Evolutionary conservation across 495 filamentous ascomycete genomes (phyloP).

Genomic region (Beverwykella pulmonaria): DNA sequence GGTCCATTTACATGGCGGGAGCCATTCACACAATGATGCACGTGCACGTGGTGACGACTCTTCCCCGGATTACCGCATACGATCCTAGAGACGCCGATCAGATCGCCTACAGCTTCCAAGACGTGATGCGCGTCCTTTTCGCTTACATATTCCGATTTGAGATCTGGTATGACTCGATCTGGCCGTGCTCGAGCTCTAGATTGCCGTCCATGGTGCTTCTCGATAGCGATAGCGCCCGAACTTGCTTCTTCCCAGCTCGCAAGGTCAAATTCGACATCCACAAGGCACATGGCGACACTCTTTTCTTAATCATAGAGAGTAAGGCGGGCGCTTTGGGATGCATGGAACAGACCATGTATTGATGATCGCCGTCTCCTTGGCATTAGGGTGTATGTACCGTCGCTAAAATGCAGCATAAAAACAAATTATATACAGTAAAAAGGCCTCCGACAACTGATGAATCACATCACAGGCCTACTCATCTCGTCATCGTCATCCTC

Average conservation of each 20-base stretch:
- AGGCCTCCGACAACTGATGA: background rate
- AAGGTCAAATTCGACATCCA: background rate
- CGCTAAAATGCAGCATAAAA: background rate
- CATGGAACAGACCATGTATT: background rate
- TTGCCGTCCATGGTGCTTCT: background rate
- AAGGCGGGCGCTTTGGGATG: background rate
- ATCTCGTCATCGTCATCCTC: constrained; percentile 24
- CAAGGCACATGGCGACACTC: background rate
- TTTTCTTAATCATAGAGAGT: background rate
- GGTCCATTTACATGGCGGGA: no score
- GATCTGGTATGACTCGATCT: background rate
- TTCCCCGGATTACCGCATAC: background rate
- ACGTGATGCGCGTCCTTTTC: background rate
- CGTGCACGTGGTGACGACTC: background rate
- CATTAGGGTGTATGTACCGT: background rate
- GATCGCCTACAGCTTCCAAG: background rate
- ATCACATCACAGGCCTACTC: constrained; percentile 20
- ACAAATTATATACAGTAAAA: constrained; percentile 5
- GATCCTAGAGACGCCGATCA: no score
- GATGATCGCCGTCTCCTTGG: background rate
- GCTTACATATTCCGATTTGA: background rate
- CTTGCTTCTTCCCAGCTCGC: background rate
- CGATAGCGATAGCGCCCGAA: background rate
- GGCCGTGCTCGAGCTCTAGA: background rate
- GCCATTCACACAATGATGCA: background rate